Evolutionary conservation across 192 early-diverging fungal genomes (phyloP), one percentile per base, ranked within the genome.

Genomic region (Haplosporangium gracile): DNA sequence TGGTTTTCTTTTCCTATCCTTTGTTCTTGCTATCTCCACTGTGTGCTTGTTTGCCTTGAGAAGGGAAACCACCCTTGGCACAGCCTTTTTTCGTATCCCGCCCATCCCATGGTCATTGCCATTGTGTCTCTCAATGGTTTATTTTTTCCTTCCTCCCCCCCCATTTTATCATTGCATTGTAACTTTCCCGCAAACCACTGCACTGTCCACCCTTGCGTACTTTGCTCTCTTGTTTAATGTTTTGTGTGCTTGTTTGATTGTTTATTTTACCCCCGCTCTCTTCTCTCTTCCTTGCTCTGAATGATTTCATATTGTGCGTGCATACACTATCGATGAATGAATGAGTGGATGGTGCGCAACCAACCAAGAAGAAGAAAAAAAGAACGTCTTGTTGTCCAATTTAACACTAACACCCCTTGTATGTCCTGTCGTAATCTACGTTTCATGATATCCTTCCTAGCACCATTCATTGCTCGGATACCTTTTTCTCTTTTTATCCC

Each of bases 321-420:
- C 60, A 65, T 32, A 32, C 60, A 65, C 43, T 45, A 45, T 3
- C 26, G 60, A 26, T 65, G 26, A 13, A 15, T 65, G 60, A 18
- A 16, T 49, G 47, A 15, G 15, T 51, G 49, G 49, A 22, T 51
- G 49, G 20, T 51, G 49, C 1, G 2, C 43, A 45, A 45, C 43
- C 49, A 51, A 65, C 29, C n/a, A 65, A 65, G 26, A 65, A 13
- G 26, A 65, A 65, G 10, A 57, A 55, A 57, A 57, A 65, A 29
- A 32, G 32, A 11, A 8, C 18, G 18, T 65, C 26, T 63, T 32
- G 6, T 60, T 60, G 24, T 60, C n/a, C 60, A 65, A 65, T 32
- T 65, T n/a, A 15, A 11, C n/a, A 63, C 60, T 65, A 65, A 65
- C 26, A 29, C 60, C 60, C 60, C 60, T 65, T 65, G 60, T 65